A percentile compares a stretch with the other conserved stretches of the same genome.
Conservation (phyloP, 2,329 filamentous ascomycete genomes). For the Xylariaceae sp. region DNA sequence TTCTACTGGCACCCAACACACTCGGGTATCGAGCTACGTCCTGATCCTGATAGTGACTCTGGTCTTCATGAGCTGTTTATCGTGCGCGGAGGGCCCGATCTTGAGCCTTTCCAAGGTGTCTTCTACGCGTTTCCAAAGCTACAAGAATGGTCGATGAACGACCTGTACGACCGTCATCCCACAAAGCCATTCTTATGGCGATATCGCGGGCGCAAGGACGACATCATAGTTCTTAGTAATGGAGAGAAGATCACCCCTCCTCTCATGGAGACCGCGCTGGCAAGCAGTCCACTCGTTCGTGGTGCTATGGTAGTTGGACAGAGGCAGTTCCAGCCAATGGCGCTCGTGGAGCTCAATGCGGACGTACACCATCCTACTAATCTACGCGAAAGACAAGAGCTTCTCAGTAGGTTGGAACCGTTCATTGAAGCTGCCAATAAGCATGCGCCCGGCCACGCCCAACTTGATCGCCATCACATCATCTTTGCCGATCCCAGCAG, state of each 20-base stretch:
- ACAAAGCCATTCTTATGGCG: conserved; percentile 5
- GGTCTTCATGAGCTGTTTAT: conserved; percentile 6
- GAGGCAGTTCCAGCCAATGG: conserved; percentile 2
- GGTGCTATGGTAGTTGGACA: conserved; percentile 5
- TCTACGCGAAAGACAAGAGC: background rate
- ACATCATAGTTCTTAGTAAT: conserved; percentile 8
- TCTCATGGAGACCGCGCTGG: background rate
- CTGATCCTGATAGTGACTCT: background rate
- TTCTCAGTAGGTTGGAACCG: background rate
- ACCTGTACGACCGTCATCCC: conserved; percentile 8
- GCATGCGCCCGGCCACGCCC: background rate
- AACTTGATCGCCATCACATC: background rate
- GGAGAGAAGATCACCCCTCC: conserved; percentile 8
- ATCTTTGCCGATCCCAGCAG: background rate
- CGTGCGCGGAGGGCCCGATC: background rate
- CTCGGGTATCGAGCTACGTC: conserved; percentile 10
- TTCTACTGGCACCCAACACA: conserved; percentile 12
- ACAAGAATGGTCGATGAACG: conserved; percentile 9
- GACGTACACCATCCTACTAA: background rate
- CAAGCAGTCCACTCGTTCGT: background rate
- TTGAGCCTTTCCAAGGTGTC: conserved; percentile 4
- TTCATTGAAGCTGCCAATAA: conserved; percentile 3
- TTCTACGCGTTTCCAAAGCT: conserved; percentile 8
- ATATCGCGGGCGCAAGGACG: conserved; percentile 7
- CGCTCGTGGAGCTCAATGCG: background rate